These are phyloP conservation scores for Pseudotulostoma volvatum DNA, from an alignment of 495 filamentous ascomycete species.

Conservation along the genomic window DNA sequence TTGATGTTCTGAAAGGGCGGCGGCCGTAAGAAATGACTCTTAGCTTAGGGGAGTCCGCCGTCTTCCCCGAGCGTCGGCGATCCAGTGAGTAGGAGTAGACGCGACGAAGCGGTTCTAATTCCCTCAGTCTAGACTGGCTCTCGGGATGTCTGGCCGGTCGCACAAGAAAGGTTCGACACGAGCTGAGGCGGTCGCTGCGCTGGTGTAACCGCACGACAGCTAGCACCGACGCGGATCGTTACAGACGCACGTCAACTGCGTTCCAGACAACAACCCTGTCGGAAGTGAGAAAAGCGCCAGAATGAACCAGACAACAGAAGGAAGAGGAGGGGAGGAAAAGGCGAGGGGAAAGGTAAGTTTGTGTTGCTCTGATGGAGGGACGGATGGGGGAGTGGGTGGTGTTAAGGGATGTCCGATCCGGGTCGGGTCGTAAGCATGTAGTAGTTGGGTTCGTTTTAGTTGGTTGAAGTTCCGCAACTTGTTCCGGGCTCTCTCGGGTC, in stretches of 20 bases:
- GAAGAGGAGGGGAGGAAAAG: neutral
- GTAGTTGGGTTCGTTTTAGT: neutral
- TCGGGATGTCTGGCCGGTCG: neutral
- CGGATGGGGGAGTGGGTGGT: conserved; percentile 9
- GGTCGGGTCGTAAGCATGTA: neutral
- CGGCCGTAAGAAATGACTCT: neutral
- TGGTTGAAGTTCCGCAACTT: conserved; percentile 5
- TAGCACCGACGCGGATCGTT: neutral
- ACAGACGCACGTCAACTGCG: neutral
- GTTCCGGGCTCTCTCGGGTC: too few relatives aligned
- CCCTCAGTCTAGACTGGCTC: neutral
- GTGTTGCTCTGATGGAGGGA: neutral
- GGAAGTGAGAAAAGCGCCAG: neutral
- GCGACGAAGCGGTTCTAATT: neutral
- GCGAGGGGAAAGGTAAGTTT: neutral
- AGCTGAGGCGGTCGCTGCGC: neutral
- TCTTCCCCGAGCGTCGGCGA: neutral
- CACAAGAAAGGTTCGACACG: neutral
- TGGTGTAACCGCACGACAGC: neutral
- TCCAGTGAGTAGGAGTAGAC: neutral
- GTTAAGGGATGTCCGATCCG: conserved; percentile 34
- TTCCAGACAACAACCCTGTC: neutral
- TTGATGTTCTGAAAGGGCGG: conserved; percentile 1
- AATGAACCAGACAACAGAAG: neutral
- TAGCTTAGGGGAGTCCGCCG: neutral